Base-by-base conservation (phyloP, 2,329 filamentous ascomycete genomes). In the Ophiocordyceps camponoti-saundersi region DNA sequence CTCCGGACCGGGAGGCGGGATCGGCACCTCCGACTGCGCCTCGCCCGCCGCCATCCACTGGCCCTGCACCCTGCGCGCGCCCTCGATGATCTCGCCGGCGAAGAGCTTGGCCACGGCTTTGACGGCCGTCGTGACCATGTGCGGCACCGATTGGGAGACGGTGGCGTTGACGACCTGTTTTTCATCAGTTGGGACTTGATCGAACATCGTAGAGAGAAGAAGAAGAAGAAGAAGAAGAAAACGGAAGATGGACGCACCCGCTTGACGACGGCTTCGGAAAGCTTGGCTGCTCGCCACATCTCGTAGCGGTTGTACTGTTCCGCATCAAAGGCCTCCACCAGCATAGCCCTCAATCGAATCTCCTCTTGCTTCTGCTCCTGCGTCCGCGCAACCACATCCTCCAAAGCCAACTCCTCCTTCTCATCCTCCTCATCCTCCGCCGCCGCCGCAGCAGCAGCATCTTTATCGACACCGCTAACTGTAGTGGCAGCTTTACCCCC, bases 71-170 rank as follows among this genome's bases (percentile, higher is more conserved):
- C 75, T 72, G 46, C 82, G 73, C 11, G 85, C 83, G 44, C 72
- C 67, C 59, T 87, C 83, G 51, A 89, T 81, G 44, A 90, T 70
- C 51, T 87, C 80, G 46, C 82, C 84, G 4, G 84, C 75, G 59
- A 85, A 88, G 50, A 85, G 71, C 62, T 90, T 90, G 44, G 81
- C 79, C 20, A 85, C 82, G 0, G 80, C 78, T 44, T 79, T 80
- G 57, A 89, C 81, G n/a, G 82, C 80, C 21, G 82, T 78, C 50
- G 85, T 80, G 45, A 88, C 81, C 54, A 77, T 82, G 20, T 75
- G 71, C 0, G 82, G 82, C 0, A 86, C 84, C 2, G 82, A 87
- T 59, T 89, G 85, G 0, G 82, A 86, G 10, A 88, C 80, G 2
- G 84, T 86, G 49, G 84, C 82, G 57, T 89, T 90, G 58, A 87